Percentiles rank a stretch among this genome's conserved stretches.
These are phyloP conservation scores for Lichtheimia corymbifera DNA, from an alignment of 371 early-diverging fungal genomes.

Conservation along the genomic window DNA sequence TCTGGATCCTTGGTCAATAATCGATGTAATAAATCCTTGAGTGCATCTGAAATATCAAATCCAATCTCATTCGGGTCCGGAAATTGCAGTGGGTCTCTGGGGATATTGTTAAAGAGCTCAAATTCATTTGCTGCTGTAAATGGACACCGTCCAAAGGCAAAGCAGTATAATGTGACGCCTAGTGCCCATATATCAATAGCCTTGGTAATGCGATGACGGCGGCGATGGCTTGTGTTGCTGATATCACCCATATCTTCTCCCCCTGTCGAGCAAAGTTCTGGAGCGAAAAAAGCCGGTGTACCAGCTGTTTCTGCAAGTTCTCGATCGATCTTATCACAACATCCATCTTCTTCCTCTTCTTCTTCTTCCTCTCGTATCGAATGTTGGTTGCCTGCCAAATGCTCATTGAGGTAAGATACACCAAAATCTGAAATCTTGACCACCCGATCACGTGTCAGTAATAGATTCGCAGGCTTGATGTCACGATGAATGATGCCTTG, in stretches of 20 bases:
- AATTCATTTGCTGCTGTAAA: slow-evolving; percentile 96
- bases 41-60: slow-evolving; percentile 24
- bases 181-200: slow-evolving; percentile 99
- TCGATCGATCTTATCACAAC: slow-evolving; percentile 48
- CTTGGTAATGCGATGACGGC: slow-evolving; percentile 66
- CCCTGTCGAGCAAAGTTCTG: slow-evolving; percentile 87
- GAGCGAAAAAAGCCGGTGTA: slow-evolving; percentile 98
- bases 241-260: neutral
- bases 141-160: slow-evolving; percentile 95
- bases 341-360: slow-evolving; percentile 21
- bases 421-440: slow-evolving; percentile 97
- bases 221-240: neutral
- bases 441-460: slow-evolving; percentile 66
- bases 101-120: slow-evolving; percentile 91
- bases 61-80: slow-evolving; percentile 29
- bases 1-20: slow-evolving; percentile 87
- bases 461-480: slow-evolving; percentile 94
- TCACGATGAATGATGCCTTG: slow-evolving; percentile 95
- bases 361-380: slow-evolving; percentile 2
- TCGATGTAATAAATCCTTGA: slow-evolving; percentile 67
- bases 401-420: slow-evolving; percentile 74
- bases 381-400: slow-evolving; percentile 30
- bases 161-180: slow-evolving; percentile 97
- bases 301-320: slow-evolving; percentile 96
- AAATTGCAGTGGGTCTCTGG: slow-evolving; percentile 57